Evolutionary conservation across 2,329 filamentous ascomycete species (phyloP).

Genomic region (Aureobasidium namibiae): DNA sequence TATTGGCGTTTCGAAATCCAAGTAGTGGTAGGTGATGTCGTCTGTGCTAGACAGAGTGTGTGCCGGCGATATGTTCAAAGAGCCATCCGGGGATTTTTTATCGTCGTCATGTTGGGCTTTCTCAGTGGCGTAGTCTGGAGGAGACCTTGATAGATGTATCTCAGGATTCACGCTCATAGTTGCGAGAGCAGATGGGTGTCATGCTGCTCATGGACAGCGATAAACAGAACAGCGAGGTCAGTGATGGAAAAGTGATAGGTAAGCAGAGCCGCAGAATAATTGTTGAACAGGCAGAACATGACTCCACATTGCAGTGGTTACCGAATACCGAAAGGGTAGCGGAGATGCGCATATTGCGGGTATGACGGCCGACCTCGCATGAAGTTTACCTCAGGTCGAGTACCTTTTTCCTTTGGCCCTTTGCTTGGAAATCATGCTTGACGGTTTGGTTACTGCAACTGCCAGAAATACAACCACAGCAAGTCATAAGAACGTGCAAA

Average conservation of each 20-base stretch:
- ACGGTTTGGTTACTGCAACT: neutral
- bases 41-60: slow-evolving; percentile 9
- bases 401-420: neutral
- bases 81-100: slow-evolving; percentile 19
- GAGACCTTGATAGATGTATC: neutral
- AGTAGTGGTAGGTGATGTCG: slow-evolving; percentile 47
- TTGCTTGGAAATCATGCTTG: neutral
- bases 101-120: slow-evolving; percentile 14
- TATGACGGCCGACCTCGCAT: slow-evolving; percentile 2
- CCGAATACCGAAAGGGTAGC: slow-evolving; percentile 5
- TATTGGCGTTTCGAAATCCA: slow-evolving; percentile 54
- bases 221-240: neutral
- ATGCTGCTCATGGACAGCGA: neutral
- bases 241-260: neutral
- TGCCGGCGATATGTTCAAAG: neutral
- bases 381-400: neutral
- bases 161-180: slow-evolving; percentile 9
- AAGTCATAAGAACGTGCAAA: neutral
- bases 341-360: neutral
- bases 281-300: neutral
- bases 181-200: neutral
- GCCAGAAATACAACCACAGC: neutral
- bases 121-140: neutral
- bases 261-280: neutral
- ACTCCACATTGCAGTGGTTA: slow-evolving; percentile 2